Evolutionary conservation across 2,329 filamentous ascomycete genomes (phyloP).

Genomic region (Fusarium sp.): DNA sequence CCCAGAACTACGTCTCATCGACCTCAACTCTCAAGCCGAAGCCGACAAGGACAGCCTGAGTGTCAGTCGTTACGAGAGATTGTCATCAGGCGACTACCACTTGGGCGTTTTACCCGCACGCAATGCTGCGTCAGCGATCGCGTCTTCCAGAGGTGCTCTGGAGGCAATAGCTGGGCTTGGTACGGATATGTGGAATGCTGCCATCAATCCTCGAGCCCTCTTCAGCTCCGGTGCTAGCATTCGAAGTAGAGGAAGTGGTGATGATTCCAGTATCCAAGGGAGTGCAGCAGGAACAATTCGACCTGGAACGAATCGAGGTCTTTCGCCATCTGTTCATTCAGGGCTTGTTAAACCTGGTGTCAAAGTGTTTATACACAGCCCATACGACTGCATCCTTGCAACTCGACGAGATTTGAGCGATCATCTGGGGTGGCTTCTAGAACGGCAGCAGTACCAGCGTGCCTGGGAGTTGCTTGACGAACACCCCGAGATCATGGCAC

Average conservation of each 20-base stretch:
- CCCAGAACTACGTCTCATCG: conserved; percentile 91
- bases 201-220: conserved; percentile 86
- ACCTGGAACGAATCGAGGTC: conserved; percentile 45
- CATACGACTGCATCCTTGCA: conserved; percentile 94
- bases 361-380: conserved; percentile 94
- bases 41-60: conserved; percentile 88
- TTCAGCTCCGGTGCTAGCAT: conserved; percentile 90
- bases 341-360: conserved; percentile 68
- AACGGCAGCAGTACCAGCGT: conserved; percentile 82
- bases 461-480: conserved; percentile 92
- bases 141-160: conserved; percentile 77
- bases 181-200: conserved; percentile 89
- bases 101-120: conserved; percentile 84
- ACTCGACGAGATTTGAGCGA: conserved; percentile 89
- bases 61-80: conserved; percentile 86
- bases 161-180: conserved; percentile 80
- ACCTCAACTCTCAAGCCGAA: conserved; percentile 87
- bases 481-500: conserved; percentile 78
- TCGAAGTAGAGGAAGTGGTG: conserved; percentile 70
- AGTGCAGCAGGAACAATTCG: conserved; percentile 53
- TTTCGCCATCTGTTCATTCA: conserved; percentile 61
- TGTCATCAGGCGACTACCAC: conserved; percentile 93
- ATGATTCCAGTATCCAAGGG: conserved; percentile 66
- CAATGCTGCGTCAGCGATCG: conserved; percentile 72
- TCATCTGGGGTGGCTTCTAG: conserved; percentile 86